phyloP scores from a whole-genome alignment of 2,329 filamentous ascomycete genomes.

The Fusarium citri region DNA sequence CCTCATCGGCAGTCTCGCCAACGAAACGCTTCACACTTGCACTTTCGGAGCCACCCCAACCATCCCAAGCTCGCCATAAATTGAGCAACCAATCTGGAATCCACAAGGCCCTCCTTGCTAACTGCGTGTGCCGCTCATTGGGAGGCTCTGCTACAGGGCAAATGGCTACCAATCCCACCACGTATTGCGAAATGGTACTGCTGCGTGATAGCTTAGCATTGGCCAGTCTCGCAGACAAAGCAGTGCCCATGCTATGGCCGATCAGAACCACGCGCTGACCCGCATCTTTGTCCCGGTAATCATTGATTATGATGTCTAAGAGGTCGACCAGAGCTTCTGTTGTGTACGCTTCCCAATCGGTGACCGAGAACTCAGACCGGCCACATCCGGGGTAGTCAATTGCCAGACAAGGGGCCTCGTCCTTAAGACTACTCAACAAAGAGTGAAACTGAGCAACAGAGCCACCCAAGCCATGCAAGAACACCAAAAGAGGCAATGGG shows the following conservation, averaged over 20 bases:
- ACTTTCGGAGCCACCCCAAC: constrained; percentile 81
- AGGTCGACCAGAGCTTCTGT: constrained; percentile 80
- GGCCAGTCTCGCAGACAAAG: constrained; percentile 78
- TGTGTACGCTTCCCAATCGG: constrained; percentile 81
- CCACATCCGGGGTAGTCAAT: constrained; percentile 94
- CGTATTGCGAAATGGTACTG: constrained; percentile 67
- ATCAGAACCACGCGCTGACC: constrained; percentile 82
- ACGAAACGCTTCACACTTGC: constrained; percentile 83
- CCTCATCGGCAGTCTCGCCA: constrained; percentile 71
- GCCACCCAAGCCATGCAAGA: constrained; percentile 93
- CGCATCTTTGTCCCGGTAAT: constrained; percentile 72
- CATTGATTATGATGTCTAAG: constrained; percentile 78
- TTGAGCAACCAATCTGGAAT: constrained; percentile 81
- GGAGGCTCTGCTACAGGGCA: constrained; percentile 79
- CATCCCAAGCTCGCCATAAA: constrained; percentile 81
- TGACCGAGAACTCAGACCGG: constrained; percentile 78
- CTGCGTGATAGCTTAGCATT: constrained; percentile 56
- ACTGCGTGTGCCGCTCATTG: constrained; percentile 56
- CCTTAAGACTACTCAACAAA: constrained; percentile 82
- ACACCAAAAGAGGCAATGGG: constrained; percentile 86
- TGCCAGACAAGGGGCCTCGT: constrained; percentile 82
- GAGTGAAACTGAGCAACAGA: constrained; percentile 89
- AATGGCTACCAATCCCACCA: constrained; percentile 83
- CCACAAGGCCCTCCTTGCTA: constrained; percentile 69
- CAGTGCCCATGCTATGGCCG: constrained; percentile 91